phyloP scores from a whole-genome alignment of 2,329 filamentous ascomycete genomes.

The Trichoderma citrinoviride region DNA sequence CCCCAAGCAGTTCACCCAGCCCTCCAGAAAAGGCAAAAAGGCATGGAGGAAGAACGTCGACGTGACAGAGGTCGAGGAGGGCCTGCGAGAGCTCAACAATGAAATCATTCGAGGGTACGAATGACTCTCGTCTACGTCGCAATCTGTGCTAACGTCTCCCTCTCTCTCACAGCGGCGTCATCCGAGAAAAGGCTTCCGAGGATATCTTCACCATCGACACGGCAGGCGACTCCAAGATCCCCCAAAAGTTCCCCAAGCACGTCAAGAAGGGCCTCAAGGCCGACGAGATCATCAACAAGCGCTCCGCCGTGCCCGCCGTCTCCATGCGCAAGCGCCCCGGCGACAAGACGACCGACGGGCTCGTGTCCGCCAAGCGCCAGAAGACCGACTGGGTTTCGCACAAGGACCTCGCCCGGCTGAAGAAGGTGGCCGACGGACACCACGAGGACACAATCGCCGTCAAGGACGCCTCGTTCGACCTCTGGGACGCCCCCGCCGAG shows the following conservation, averaged over 20 bases:
- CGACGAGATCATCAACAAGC: conserved; percentile 85
- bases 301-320: conserved; percentile 79
- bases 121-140: background rate
- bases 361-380: conserved; percentile 70
- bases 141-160: conserved; percentile 25
- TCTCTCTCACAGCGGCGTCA: conserved; percentile 63
- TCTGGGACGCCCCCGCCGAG: conserved; percentile 61
- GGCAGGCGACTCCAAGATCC: conserved; percentile 64
- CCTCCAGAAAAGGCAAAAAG: conserved; percentile 96
- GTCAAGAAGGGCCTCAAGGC: conserved; percentile 76
- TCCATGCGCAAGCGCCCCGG: conserved; percentile 72
- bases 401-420: conserved; percentile 77
- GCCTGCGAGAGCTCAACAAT: conserved; percentile 79
- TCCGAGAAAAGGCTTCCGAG: conserved; percentile 77
- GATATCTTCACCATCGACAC: conserved; percentile 85
- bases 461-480: conserved; percentile 69
- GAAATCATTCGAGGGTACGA: conserved; percentile 85
- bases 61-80: conserved; percentile 78
- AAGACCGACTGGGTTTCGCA: conserved; percentile 77
- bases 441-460: conserved; percentile 54
- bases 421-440: conserved; percentile 73
- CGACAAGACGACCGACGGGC: conserved; percentile 68
- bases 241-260: conserved; percentile 62
- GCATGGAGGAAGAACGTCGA: conserved; percentile 99
- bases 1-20: conserved; percentile 79